These are phyloP conservation scores for Colletotrichum agaves DNA, from an alignment of 2,329 filamentous ascomycete genomes.

Conservation along the genomic window DNA sequence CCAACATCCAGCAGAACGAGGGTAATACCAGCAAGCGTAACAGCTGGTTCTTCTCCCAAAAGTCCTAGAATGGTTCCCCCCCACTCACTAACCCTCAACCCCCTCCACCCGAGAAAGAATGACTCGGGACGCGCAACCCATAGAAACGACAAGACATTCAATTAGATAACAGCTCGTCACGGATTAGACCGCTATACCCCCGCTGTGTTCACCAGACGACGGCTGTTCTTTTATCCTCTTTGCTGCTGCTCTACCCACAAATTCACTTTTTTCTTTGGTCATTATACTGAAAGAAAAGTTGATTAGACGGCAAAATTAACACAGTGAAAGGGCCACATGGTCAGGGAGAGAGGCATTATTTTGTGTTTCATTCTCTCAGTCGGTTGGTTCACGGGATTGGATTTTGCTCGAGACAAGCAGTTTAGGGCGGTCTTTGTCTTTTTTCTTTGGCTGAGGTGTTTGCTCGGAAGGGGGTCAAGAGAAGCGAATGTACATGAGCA, in stretches of 20 bases:
- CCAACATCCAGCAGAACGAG: conserved; percentile 69
- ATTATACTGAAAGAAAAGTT: conserved; percentile 23
- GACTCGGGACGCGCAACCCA: conserved; percentile 8
- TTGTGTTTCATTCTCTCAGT: conserved; percentile 12
- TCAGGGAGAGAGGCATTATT: conserved; percentile 6
- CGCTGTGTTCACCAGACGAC: conserved; percentile 19
- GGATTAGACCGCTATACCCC: conserved; percentile 34
- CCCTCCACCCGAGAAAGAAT: neutral
- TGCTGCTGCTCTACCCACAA: neutral
- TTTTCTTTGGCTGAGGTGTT: conserved; percentile 1
- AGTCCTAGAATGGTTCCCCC: conserved; percentile 53
- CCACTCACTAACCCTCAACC: neutral
- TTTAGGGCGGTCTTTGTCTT: conserved; percentile 22
- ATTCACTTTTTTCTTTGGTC: conserved; percentile 29
- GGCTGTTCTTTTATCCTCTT: conserved; percentile 8
- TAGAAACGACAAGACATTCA: conserved; percentile 21
- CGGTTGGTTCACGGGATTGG: conserved; percentile 1
- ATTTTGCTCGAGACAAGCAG: conserved; percentile 19
- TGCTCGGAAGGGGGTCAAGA: neutral
- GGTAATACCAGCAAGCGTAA: conserved; percentile 69
- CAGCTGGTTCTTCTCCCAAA: conserved; percentile 78
- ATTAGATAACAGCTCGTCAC: conserved; percentile 28
- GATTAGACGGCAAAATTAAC: conserved; percentile 23
- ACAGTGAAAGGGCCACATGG: neutral
- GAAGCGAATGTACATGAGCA: neutral